Base-by-base conservation (phyloP, 1,284 basidiomycete species). In the Tilletiaria anomala region DNA sequence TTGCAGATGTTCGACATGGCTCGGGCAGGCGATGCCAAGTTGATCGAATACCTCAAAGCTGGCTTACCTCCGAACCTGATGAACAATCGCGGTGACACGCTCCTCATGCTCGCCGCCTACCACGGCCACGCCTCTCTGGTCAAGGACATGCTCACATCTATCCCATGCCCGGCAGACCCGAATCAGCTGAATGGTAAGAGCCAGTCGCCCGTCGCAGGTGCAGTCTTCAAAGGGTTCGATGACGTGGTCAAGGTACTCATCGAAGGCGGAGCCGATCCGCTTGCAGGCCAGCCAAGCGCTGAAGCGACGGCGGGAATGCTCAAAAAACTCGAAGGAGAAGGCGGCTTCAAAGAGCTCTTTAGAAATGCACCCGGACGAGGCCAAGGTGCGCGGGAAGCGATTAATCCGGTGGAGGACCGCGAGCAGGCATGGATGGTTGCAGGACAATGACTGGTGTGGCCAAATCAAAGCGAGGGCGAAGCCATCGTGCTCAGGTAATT, bases 51-150 rank as follows among this genome's bases (percentile, higher is more conserved):
- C 33, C 57, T 86, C 40, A 74, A 78, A 38, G 77, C 77, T 0
- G 83, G 84, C 5, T 70, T 87, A 8, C 83, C 84, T 0, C 68
- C 74, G 8, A 83, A 87, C 61, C 72, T 87, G 37, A 82, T 80
- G 18, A 87, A 87, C 58, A 53, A 56, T 42, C 44, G 55, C 18
- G 61, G 58, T 14, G 57, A 64, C 34, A 56, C 51, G 20, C 70
- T 85, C 5, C 71, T 87, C 44, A 87, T 87, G 82, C 75, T 86
- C 32, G 78, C 81, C 2, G 74, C 82, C 3, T 87, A 87, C 63
- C 76, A 79, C 32, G 82, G 83, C 1, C 81, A 84, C 51, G 60
- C 70, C 1, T 69, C 72, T 1, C 74, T 82, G 15, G 72, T 77
- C 0, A 67, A 68, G 61, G 73, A 77, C 0, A 78, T 86, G 58